Evolutionary conservation across 2,329 filamentous ascomycete genomes (phyloP).

Genomic region (Cladosporium velox): DNA sequence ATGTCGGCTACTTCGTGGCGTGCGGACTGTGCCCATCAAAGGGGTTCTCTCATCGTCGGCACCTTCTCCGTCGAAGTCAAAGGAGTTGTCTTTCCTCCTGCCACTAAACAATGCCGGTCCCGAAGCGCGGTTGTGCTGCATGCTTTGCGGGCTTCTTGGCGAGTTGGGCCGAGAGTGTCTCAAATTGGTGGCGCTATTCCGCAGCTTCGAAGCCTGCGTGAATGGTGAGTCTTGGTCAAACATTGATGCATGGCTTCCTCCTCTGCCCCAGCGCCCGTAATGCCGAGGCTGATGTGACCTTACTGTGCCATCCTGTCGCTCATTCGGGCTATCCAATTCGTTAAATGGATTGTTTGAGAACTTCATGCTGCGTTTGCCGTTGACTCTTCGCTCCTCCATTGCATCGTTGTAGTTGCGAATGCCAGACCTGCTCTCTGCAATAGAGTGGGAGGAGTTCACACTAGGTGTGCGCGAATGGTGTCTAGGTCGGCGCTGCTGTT

Average conservation of each 20-base stretch:
- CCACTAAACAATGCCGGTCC: constrained; percentile 36
- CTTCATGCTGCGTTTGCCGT: constrained; percentile 91
- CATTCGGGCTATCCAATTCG: constrained; percentile 53
- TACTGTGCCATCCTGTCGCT: constrained; percentile 46
- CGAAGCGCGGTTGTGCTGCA: constrained; percentile 42
- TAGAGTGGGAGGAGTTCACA: constrained; percentile 76
- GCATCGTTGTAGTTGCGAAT: constrained; percentile 67
- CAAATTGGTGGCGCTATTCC: constrained; percentile 52
- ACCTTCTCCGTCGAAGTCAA: constrained; percentile 79
- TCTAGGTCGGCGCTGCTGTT: constrained; percentile 63
- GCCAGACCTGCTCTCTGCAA: constrained; percentile 60
- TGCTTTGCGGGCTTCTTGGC: constrained; percentile 56
- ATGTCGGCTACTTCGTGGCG: constrained; percentile 65
- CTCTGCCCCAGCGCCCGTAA: constrained; percentile 75
- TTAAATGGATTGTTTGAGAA: constrained; percentile 80
- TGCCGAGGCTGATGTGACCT: constrained; percentile 72
- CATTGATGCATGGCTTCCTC: constrained; percentile 68
- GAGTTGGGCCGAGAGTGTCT: constrained; percentile 63
- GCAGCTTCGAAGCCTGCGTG: constrained; percentile 67
- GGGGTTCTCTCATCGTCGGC: constrained; percentile 86
- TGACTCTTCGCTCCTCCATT: constrained; percentile 61
- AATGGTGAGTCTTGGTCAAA: constrained; percentile 81
- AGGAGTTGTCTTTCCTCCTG: constrained; percentile 63
- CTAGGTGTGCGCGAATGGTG: constrained; percentile 95
- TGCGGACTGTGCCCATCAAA: constrained; percentile 67